Base-by-base conservation (phyloP, 768 basidiomycete species). In the Phaffia australis region DNA sequence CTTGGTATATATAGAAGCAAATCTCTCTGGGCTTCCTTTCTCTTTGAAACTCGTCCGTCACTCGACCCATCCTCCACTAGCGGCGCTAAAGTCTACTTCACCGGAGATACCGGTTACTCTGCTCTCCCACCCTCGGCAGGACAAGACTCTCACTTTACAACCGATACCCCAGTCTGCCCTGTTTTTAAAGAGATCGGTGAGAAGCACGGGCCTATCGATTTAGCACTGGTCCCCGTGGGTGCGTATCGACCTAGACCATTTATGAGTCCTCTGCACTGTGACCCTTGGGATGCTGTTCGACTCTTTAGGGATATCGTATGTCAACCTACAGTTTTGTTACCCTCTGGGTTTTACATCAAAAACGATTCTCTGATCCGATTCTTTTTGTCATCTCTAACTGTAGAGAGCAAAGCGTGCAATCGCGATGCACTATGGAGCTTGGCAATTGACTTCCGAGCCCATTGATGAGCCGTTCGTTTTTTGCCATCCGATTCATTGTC, bases 131-230 rank as follows among this genome's bases (percentile, higher is more conserved):
- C 72, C 23, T 70, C 69, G 1, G 62, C 67, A 5, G 32, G 48
- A 19, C 35, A 1, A 18, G 6, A 6, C 9, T 63, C 61, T 19
- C 49, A 25, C 42, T 63, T 51, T 27, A 58, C 69, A 3, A 66
- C 73, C 29, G 62, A 21, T 68, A 76, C n/a, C 3, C 56, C 85
- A 0, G 75, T 79, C 15, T 88, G 87, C 73, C 87, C 87, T 6
- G 87, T 81, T 4, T 89, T 89, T 75, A 80, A 81, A 71, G 81
- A 85, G 74, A 84, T 89, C 60, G 87, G 87, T 1, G 78, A 81
- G 57, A 74, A 73, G 15, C 83, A 83, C 69, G 85, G 84, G 0
- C 81, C 80, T 0, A 84, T 88, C 70, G 85, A 87, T 72, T 75
- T 87, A 42, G 84, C 84, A 4, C 73, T 87, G 74, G 84, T 88